Conservation (phyloP, 345 rosid genomes). For the Pelargonium nanum region DNA sequence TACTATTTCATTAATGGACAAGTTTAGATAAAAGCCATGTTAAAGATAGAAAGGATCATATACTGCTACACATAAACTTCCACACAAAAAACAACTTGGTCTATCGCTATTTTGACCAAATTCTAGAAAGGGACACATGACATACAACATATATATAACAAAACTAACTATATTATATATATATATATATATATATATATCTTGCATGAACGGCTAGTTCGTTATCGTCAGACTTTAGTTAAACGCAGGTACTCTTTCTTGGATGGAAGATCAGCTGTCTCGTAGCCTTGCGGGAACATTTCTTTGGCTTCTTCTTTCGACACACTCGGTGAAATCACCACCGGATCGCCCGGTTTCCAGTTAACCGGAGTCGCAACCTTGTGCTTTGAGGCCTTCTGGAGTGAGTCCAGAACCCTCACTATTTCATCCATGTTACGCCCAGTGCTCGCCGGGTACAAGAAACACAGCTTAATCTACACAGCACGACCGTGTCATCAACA, state of each 20-base stretch:
- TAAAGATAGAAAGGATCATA: too few relatives aligned
- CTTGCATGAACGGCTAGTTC: too few relatives aligned
- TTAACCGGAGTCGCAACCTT: conserved; percentile 65
- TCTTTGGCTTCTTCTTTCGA: conserved; percentile 48
- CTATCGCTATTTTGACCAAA: too few relatives aligned
- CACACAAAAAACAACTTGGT: too few relatives aligned
- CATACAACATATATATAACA: too few relatives aligned
- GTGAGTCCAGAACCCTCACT: conserved; percentile 59
- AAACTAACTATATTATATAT: too few relatives aligned
- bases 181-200: too few relatives aligned
- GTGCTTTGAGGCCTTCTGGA: conserved; percentile 38
- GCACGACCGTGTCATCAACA: background rate
- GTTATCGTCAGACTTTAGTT: conserved; percentile 21
- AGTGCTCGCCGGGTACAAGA: conserved; percentile 61
- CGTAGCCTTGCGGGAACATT: conserved; percentile 53
- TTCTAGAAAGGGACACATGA: too few relatives aligned
- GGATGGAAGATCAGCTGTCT: conserved; percentile 56
- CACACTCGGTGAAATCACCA: conserved; percentile 47
- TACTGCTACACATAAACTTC: too few relatives aligned
- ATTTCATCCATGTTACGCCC: conserved; percentile 77
- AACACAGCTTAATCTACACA: conserved; percentile 55
- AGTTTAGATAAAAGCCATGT: too few relatives aligned
- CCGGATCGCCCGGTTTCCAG: conserved; percentile 75
- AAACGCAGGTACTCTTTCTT: conserved; percentile 50
- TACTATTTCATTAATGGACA: too few relatives aligned